These are phyloP conservation scores for Pythium monospermum DNA, from an alignment of 352 stramenopile genomes.

Conservation along the genomic window DNA sequence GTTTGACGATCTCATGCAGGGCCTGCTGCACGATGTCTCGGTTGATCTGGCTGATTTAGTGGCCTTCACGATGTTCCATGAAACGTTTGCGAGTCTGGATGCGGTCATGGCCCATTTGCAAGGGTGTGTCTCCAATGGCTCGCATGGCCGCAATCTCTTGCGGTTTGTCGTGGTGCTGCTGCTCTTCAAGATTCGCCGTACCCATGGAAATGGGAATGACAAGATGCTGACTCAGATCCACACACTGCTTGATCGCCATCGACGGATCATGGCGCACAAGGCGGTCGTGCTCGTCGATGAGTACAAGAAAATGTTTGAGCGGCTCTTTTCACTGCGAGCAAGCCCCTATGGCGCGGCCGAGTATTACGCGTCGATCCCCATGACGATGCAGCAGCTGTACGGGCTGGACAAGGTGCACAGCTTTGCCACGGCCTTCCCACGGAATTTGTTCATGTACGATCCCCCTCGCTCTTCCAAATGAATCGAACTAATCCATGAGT, in stretches of 20 bases:
- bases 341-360: conserved; percentile 24
- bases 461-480: neutral
- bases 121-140: conserved; percentile 34
- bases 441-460: conserved; percentile 25
- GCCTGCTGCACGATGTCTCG: conserved; percentile 18
- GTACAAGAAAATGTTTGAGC: conserved; percentile 44
- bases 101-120: conserved; percentile 53
- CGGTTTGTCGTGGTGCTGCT: conserved; percentile 58
- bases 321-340: conserved; percentile 44
- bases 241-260: conserved; percentile 30
- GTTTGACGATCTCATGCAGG: conserved; percentile 21
- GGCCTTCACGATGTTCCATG: conserved; percentile 65
- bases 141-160: conserved; percentile 32
- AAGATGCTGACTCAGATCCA: conserved; percentile 18
- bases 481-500: no score
- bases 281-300: conserved; percentile 36
- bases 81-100: conserved; percentile 60
- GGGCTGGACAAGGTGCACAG: neutral
- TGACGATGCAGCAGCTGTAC: conserved; percentile 17
- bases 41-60: conserved; percentile 54
- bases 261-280: conserved; percentile 15
- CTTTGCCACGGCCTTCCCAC: conserved; percentile 15
- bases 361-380: conserved; percentile 11
- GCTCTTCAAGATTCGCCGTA: conserved; percentile 48
- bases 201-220: conserved; percentile 5